These are phyloP conservation scores for Metschnikowia peoriensis DNA, from an alignment of 805 yeast genomes.

Conservation along the genomic window DNA sequence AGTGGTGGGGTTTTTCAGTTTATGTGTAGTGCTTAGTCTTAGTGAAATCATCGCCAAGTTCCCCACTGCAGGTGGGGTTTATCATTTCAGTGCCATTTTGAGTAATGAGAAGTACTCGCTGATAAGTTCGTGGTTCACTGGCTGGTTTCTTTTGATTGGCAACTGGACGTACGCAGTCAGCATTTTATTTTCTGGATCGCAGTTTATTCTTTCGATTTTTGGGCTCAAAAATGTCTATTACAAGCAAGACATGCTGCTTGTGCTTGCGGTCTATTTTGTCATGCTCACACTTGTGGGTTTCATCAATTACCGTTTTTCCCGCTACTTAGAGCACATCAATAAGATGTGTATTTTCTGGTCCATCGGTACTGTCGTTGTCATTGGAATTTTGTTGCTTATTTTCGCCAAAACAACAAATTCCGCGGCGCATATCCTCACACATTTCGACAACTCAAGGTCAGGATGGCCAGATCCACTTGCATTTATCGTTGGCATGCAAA, in stretches of 20 bases:
- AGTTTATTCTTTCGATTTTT: conserved; percentile 63
- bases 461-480: conserved; percentile 76
- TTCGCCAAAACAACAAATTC: conserved; percentile 61
- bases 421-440: conserved; percentile 55
- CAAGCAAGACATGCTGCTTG: conserved; percentile 53
- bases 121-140: conserved; percentile 71
- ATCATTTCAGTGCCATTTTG: conserved; percentile 72
- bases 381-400: conserved; percentile 60
- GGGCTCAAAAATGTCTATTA: conserved; percentile 60
- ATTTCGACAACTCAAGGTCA: conserved; percentile 67
- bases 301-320: conserved; percentile 60
- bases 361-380: conserved; percentile 63
- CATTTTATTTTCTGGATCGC: conserved; percentile 74
- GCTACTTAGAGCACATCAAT: conserved; percentile 60
- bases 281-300: conserved; percentile 60
- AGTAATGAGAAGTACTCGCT: conserved; percentile 58
- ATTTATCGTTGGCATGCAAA: conserved; percentile 74
- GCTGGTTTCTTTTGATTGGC: conserved; percentile 72
- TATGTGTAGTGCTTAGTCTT: conserved; percentile 65
- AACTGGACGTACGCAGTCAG: conserved; percentile 77
- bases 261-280: conserved; percentile 54
- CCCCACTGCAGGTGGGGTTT: conserved; percentile 74
- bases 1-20: conserved; percentile 58
- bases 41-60: conserved; percentile 77
- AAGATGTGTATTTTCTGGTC: conserved; percentile 75